Evolutionary conservation across 202 grass and related monocot genomes (phyloP).

Genomic region (Schoenoplectus triqueter): DNA sequence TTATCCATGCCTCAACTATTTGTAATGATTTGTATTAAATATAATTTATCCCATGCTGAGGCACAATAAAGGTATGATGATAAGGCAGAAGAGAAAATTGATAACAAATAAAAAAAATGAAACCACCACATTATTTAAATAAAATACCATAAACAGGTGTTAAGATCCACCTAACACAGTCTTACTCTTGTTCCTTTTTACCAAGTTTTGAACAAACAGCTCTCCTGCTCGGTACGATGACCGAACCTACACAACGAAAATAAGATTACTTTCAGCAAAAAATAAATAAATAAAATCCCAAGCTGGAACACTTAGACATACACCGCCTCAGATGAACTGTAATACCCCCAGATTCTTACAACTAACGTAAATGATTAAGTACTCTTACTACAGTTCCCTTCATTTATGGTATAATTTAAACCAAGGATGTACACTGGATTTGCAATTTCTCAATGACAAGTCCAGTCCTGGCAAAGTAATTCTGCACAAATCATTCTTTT

Average conservation of each 20-base stretch:
- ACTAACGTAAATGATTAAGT: background rate
- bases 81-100: background rate
- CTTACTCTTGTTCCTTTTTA: constrained; percentile 55
- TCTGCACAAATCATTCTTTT: constrained; percentile 9
- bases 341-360: background rate
- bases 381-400: background rate
- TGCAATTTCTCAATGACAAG: background rate
- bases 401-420: background rate
- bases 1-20: constrained; percentile 27
- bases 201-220: constrained; percentile 88
- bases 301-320: background rate
- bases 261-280: constrained; percentile 17
- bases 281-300: background rate
- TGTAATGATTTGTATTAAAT: background rate
- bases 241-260: constrained; percentile 61
- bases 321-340: background rate
- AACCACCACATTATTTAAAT: background rate
- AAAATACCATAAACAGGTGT: constrained; percentile 31
- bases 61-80: background rate
- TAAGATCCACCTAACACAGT: constrained; percentile 40
- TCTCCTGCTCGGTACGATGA: constrained; percentile 93
- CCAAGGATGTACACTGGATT: background rate
- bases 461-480: background rate
- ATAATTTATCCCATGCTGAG: constrained; percentile 30
- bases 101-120: constrained; percentile 3